These are phyloP conservation scores for Arachis stenosperma DNA, from an alignment of 306 rosid species.

Conservation along the genomic window DNA sequence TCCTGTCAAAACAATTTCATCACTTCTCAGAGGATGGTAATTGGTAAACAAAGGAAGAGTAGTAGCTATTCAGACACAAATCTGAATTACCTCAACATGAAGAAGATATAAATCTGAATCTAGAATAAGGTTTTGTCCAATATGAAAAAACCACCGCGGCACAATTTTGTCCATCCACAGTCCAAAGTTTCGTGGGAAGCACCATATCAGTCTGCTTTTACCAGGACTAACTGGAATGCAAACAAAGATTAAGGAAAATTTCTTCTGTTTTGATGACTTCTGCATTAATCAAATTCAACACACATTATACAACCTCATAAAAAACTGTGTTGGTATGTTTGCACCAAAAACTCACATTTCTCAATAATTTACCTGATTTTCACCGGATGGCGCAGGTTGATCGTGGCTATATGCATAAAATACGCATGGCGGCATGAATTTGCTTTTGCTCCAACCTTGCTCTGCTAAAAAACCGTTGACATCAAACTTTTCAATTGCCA, in stretches of 20 bases:
- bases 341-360: background rate
- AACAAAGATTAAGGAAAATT: slow-evolving; percentile 56
- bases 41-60: no score
- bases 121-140: slow-evolving; percentile 77
- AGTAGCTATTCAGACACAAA: no score
- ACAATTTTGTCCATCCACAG: slow-evolving; percentile 70
- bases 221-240: slow-evolving; percentile 95
- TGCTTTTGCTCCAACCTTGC: slow-evolving; percentile 54
- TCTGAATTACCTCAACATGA: slow-evolving; percentile 77
- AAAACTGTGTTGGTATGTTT: background rate
- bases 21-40: no score
- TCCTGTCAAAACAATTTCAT: slow-evolving; percentile 52
- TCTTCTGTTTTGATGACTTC: slow-evolving; percentile 52
- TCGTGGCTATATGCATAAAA: slow-evolving; percentile 55
- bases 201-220: slow-evolving; percentile 88
- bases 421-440: slow-evolving; percentile 72
- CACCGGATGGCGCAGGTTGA: slow-evolving; percentile 48
- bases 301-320: background rate
- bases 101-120: slow-evolving; percentile 97
- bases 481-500: slow-evolving; percentile 56
- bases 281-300: slow-evolving; percentile 43
- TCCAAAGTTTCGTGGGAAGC: slow-evolving; percentile 85
- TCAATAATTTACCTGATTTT: slow-evolving; percentile 55
- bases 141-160: slow-evolving; percentile 90
- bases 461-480: slow-evolving; percentile 66